These are phyloP conservation scores for Aquilaria yunnanensis DNA, from an alignment of 345 rosid species.

Conservation along the genomic window DNA sequence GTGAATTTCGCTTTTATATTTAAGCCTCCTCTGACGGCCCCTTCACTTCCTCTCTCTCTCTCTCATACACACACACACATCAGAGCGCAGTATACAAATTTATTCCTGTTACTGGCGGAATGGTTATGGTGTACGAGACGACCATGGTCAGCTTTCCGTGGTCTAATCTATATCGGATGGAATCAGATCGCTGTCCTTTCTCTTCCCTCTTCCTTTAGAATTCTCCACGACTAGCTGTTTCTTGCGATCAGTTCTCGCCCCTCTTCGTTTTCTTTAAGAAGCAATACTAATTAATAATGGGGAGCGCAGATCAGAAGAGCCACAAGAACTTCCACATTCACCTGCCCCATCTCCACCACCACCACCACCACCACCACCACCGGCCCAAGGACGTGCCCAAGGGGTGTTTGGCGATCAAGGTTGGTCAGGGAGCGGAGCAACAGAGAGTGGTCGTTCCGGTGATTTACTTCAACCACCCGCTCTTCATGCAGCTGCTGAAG, in stretches of 20 bases:
- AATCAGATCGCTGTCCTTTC: slow-evolving; percentile 38
- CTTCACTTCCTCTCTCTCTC: background rate
- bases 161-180: slow-evolving; percentile 23
- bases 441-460: slow-evolving; percentile 52
- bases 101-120: background rate
- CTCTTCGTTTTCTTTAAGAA: background rate
- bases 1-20: background rate
- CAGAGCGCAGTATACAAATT: background rate
- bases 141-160: slow-evolving; percentile 34
- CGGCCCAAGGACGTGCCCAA: slow-evolving; percentile 42
- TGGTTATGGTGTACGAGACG: slow-evolving; percentile 4
- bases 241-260: background rate
- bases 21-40: slow-evolving; percentile 2
- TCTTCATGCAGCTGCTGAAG: slow-evolving; percentile 54
- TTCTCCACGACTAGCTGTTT: slow-evolving; percentile 5
- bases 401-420: slow-evolving; percentile 58
- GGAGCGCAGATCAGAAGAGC: slow-evolving; percentile 29
- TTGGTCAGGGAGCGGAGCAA: slow-evolving; percentile 46
- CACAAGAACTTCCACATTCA: slow-evolving; percentile 19
- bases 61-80: too few relatives aligned
- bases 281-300: slow-evolving; percentile 19
- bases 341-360: slow-evolving; percentile 20
- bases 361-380: slow-evolving; percentile 7
- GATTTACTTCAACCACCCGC: slow-evolving; percentile 49
- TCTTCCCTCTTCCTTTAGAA: slow-evolving; percentile 20